Conservation (phyloP, 2,329 filamentous ascomycete species). For the Chrysoporthe austroafricana region DNA sequence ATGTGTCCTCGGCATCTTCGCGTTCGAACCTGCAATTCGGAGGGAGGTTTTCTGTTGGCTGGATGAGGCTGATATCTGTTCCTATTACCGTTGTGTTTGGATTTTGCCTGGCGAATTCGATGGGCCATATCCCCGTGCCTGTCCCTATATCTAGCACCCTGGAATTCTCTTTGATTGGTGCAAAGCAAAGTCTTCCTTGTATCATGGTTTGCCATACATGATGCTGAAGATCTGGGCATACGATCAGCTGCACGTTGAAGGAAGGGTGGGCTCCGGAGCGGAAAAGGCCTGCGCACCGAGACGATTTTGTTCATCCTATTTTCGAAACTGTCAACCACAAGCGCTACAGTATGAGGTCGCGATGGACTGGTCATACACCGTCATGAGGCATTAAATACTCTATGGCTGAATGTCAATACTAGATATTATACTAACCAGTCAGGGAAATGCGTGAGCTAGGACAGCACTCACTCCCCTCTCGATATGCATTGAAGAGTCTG, state of each 20-base stretch:
- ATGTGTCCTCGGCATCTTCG: slow-evolving; percentile 21
- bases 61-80: slow-evolving; percentile 27
- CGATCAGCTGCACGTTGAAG: background rate
- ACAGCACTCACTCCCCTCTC: slow-evolving; percentile 10
- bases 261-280: background rate
- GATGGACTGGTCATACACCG: slow-evolving; percentile 6
- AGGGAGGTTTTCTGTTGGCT: slow-evolving; percentile 20
- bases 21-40: slow-evolving; percentile 15
- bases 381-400: slow-evolving; percentile 16
- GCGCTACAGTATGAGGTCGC: background rate
- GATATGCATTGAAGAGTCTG: slow-evolving; percentile 15
- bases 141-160: slow-evolving; percentile 23
- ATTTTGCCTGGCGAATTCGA: slow-evolving; percentile 20
- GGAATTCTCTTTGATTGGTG: slow-evolving; percentile 7
- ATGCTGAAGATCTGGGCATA: slow-evolving; percentile 19
- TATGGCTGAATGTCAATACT: background rate
- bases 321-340: slow-evolving; percentile 4
- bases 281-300: slow-evolving; percentile 4
- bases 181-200: slow-evolving; percentile 17
- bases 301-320: slow-evolving; percentile 16
- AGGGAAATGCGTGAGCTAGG: background rate
- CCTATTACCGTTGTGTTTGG: slow-evolving; percentile 24
- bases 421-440: background rate
- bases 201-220: slow-evolving; percentile 18
- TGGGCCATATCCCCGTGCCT: slow-evolving; percentile 27